Conservation (phyloP, 1,139 yeast genomes). For the Maudiozyma humilis region DNA sequence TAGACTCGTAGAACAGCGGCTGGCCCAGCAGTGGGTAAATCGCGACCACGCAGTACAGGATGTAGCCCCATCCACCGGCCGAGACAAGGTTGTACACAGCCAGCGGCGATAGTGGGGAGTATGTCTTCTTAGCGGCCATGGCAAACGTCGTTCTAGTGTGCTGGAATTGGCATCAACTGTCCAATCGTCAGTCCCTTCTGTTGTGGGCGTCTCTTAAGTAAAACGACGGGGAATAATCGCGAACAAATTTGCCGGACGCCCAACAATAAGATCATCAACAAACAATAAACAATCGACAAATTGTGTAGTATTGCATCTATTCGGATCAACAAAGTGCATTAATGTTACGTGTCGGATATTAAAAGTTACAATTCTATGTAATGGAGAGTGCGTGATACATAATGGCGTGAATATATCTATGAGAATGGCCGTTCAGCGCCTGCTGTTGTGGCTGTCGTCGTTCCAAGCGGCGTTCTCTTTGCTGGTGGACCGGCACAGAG, state of each 20-base stretch:
- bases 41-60: conserved; percentile 42
- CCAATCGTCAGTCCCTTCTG: not conserved
- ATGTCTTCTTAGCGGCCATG: conserved; percentile 17
- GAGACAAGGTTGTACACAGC: conserved; percentile 58
- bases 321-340: not conserved
- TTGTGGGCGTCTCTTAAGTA: not conserved
- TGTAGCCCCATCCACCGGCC: conserved; percentile 58
- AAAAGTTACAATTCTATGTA: not conserved
- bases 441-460: conserved; percentile 9
- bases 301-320: too few species aligned
- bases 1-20: conserved; percentile 50
- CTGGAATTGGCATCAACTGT: not conserved
- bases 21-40: conserved; percentile 41
- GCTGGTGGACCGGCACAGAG: conserved; percentile 37
- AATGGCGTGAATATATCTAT: not conserved
- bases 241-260: too few species aligned
- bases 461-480: conserved; percentile 37
- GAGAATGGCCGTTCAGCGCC: not conserved
- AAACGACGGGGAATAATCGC: too few species aligned
- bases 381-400: not conserved
- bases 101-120: conserved; percentile 23
- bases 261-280: too few species aligned
- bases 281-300: too few species aligned
- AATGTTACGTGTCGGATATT: not conserved
- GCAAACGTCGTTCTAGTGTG: not conserved